Base-by-base conservation (phyloP, 495 filamentous ascomycete genomes). In the Aspergillus homomorphus region DNA sequence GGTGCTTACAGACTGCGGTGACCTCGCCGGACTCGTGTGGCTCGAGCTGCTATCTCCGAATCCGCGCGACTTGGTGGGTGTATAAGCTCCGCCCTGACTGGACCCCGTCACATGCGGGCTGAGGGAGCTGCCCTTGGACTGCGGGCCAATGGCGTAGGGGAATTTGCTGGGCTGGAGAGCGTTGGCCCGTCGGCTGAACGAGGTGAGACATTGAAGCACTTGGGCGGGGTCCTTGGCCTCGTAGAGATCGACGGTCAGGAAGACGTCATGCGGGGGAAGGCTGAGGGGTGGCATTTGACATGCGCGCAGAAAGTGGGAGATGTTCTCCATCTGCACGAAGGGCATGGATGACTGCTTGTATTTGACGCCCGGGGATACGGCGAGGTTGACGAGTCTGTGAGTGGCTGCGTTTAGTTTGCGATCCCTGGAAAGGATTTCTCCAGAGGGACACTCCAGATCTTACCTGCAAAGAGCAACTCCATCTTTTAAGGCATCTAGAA, bases 271-370 rank as follows among this genome's bases (percentile, higher is more conserved):
- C 4, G 93, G 84, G 28, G 90, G 91, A 41, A 99, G 82, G 69
- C 85, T 89, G 30, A 99, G 78, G 3, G 95, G 94, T 24, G 89
- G 84, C 42, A 80, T 74, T 70, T 96, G 88, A 74, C 91, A 91
- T 51, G 91, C 90, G 63, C 84, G 86, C 49, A 99, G 86, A 76
- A 97, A 99, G 68, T 94, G 89, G 9, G 93, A 95, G 66, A 99
- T 96, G 65, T 99, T 98, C 70, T 99, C 94, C 94, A 96, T 98
- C 73, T 98, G 95, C 30, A 98, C 92, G 73, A 98, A 98, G 3
- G 94, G 94, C 92, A 97, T 98, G 23, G 85, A 66, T 0, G 90
- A 95, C 58, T 84, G 79, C 73, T 96, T 96, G 73, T 80, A 89
- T 52, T 79, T 79, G 70, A 96, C 84, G 43, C 89, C 89, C 10